Conservation (phyloP, 805 yeast genomes). For the Metschnikowia cubensis region DNA sequence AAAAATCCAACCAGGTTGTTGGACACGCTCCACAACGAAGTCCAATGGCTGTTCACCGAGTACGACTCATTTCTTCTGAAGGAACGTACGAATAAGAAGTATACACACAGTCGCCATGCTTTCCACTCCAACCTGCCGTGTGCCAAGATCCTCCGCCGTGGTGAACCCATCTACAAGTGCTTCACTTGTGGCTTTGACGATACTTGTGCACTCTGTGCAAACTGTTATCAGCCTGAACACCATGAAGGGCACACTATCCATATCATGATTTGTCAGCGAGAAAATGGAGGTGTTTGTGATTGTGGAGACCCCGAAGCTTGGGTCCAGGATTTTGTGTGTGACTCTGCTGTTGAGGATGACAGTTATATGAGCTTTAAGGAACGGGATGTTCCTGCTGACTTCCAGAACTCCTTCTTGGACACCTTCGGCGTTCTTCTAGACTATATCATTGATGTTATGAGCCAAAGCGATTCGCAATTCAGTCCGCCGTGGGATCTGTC, state of each 20-base stretch:
- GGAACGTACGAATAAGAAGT: conserved; percentile 15
- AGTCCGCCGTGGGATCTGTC: conserved; percentile 24
- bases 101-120: conserved; percentile 28
- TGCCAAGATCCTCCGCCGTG: conserved; percentile 64
- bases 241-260: conserved; percentile 74
- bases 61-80: conserved; percentile 22
- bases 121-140: conserved; percentile 68
- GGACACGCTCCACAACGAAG: conserved; percentile 20
- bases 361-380: conserved; percentile 6
- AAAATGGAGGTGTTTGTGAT: conserved; percentile 79
- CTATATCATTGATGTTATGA: conserved; percentile 58
- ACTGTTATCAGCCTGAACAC: conserved; percentile 64
- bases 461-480: conserved; percentile 43
- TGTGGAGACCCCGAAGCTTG: conserved; percentile 91
- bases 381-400: conserved; percentile 39
- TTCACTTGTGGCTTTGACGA: conserved; percentile 74
- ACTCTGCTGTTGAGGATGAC: conserved; percentile 21
- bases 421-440: conserved; percentile 52
- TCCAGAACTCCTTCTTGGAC: conserved; percentile 32
- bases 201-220: conserved; percentile 76
- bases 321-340: conserved; percentile 52
- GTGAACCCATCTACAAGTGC: conserved; percentile 81
- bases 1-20: not conserved
- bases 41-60: conserved; percentile 31
- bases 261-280: conserved; percentile 58